These are phyloP conservation scores for Nothophaeocryptopus gaeumannii DNA, from an alignment of 2,329 filamentous ascomycete genomes.

Conservation along the genomic window DNA sequence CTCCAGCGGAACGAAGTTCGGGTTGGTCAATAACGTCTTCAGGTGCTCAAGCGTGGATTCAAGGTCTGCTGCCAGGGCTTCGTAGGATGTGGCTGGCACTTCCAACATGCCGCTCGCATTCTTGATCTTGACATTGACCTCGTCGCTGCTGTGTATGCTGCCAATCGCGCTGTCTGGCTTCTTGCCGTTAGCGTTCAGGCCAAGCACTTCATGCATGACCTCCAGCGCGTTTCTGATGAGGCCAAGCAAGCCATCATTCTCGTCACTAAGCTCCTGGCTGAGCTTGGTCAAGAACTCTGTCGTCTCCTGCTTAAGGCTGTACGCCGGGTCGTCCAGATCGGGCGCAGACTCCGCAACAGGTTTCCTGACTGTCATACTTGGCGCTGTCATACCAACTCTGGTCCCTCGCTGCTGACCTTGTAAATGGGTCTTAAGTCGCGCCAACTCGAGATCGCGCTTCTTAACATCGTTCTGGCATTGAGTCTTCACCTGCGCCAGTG, in stretches of 20 bases:
- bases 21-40: slow-evolving; percentile 82
- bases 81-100: slow-evolving; percentile 59
- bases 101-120: slow-evolving; percentile 30
- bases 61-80: slow-evolving; percentile 69
- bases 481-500: slow-evolving; percentile 77
- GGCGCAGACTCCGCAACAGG: slow-evolving; percentile 43
- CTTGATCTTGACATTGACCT: slow-evolving; percentile 20
- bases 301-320: slow-evolving; percentile 79
- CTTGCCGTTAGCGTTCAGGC: slow-evolving; percentile 43
- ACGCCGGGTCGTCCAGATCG: slow-evolving; percentile 54
- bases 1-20: slow-evolving; percentile 91
- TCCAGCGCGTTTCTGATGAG: slow-evolving; percentile 69
- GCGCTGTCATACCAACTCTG: slow-evolving; percentile 44
- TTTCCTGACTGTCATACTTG: slow-evolving; percentile 51
- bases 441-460: slow-evolving; percentile 84
- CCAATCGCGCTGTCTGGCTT: slow-evolving; percentile 34
- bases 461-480: slow-evolving; percentile 88
- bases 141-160: slow-evolving; percentile 28
- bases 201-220: slow-evolving; percentile 65
- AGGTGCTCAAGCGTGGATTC: slow-evolving; percentile 77
- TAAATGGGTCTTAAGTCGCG: slow-evolving; percentile 83
- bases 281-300: slow-evolving; percentile 86
- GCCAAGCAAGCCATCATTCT: slow-evolving; percentile 78
- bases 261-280: slow-evolving; percentile 79
- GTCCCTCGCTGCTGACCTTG: slow-evolving; percentile 58